Percentiles rank a stretch among this genome's conserved stretches.
Evolutionary conservation across 805 yeast genomes (phyloP).

Genomic region (Ogataea kodamae): DNA sequence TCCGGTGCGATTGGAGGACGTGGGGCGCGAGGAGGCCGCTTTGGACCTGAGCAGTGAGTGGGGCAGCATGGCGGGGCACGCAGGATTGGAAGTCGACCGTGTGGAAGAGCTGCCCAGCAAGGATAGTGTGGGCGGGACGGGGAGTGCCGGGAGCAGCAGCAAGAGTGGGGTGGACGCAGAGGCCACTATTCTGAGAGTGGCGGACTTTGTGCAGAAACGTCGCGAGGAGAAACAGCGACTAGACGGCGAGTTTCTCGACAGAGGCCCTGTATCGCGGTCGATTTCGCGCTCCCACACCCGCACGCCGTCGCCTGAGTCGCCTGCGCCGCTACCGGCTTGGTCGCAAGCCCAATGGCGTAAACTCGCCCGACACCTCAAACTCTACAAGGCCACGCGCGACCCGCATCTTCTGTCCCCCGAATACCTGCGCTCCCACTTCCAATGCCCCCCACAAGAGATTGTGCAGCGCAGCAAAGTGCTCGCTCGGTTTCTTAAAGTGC

Average conservation of each 20-base stretch:
- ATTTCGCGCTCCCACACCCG: too few species aligned
- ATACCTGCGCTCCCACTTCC: conserved; percentile 19
- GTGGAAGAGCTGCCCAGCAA: too few species aligned
- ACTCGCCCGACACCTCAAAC: conserved; percentile 20
- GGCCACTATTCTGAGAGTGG: conserved; percentile 26
- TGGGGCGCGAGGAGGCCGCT: background rate
- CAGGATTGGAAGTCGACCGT: too few species aligned
- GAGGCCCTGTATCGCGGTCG: background rate
- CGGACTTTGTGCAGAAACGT: conserved; percentile 19
- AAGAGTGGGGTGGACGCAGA: conserved; percentile 14
- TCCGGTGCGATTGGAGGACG: conserved; percentile 14
- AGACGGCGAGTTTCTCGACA: too few species aligned
- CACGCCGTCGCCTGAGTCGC: background rate
- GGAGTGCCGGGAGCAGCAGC: too few species aligned
- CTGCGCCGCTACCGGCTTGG: conserved; percentile 20
- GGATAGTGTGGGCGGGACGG: too few species aligned
- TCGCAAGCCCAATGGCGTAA: conserved; percentile 22
- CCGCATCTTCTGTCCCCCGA: conserved; percentile 11
- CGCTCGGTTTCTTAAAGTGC: conserved; percentile 19
- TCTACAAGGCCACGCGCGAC: conserved; percentile 21
- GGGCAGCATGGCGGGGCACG: too few species aligned
- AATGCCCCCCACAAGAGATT: conserved; percentile 25
- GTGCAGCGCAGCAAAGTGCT: conserved; percentile 20
- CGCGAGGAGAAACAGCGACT: background rate
- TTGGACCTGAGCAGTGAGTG: too few species aligned